A percentile compares a stretch with the other conserved stretches of the same genome.
These are phyloP conservation scores for Cercophora sp. DNA, from an alignment of 495 filamentous ascomycete genomes.

Conservation along the genomic window DNA sequence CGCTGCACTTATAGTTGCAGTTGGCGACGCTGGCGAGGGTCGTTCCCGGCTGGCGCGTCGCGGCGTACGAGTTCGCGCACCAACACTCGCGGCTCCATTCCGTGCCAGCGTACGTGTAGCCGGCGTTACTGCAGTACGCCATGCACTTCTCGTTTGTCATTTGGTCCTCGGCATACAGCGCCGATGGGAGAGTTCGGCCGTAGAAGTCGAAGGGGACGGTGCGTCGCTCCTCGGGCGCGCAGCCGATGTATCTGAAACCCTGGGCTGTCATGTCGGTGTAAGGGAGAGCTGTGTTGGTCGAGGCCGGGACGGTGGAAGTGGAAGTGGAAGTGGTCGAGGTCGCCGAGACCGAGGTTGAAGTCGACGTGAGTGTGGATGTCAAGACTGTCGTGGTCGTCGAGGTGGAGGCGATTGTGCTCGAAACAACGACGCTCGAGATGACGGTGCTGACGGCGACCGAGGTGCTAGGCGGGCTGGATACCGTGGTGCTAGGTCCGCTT, in stretches of 20 bases:
- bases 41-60: slow-evolving; percentile 21
- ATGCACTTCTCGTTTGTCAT: slow-evolving; percentile 59
- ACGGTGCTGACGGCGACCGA: not conserved
- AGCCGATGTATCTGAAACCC: slow-evolving; percentile 27
- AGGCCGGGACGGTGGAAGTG: slow-evolving; percentile 3
- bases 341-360: not conserved
- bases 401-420: no score
- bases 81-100: slow-evolving; percentile 67
- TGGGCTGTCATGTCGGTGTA: slow-evolving; percentile 23
- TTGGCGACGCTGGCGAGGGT: slow-evolving; percentile 23
- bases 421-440: slow-evolving; percentile 3
- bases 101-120: slow-evolving; percentile 53
- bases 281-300: slow-evolving; percentile 3
- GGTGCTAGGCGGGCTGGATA: not conserved
- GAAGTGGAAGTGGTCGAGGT: slow-evolving; percentile 4
- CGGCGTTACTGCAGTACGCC: slow-evolving; percentile 43
- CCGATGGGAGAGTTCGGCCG: slow-evolving; percentile 30
- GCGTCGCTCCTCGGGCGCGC: slow-evolving; percentile 27
- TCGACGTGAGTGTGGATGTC: not conserved
- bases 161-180: slow-evolving; percentile 30
- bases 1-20: slow-evolving; percentile 40
- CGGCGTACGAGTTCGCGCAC: slow-evolving; percentile 49
- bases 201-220: slow-evolving; percentile 18
- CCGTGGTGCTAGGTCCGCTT: not conserved
- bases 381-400: no score